Evolutionary conservation across 805 yeast species (phyloP), one percentile per base, ranked within the genome.

Genomic region (Candida alai): DNA sequence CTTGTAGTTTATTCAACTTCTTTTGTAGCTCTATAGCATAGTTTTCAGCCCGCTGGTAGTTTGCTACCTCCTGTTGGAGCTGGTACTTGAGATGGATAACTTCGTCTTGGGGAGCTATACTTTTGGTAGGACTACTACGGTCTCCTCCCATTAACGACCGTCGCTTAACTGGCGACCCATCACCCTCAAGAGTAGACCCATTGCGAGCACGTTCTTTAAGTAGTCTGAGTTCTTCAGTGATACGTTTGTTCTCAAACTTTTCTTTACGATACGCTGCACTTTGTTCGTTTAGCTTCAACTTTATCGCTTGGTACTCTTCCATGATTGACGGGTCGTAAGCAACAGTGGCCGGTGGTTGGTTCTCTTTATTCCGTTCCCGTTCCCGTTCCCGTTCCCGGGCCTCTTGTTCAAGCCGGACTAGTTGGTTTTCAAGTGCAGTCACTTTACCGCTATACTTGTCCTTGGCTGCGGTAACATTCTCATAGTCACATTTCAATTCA

Each of bases 151-250:
- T 60, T 27, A 61, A 32, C 1, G 68, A 61, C 21, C 64, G 46
- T 36, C 65, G 42, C 41, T 48, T 44, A 4, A 19, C 30, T 33
- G 49, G 50, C 12, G 45, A 39, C 34, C 48, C 34, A n/a, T 49
- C 47, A 24, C 57, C 56, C n/a, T 30, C 42, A 12, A 36, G 34
- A 11, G 48, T 34, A 5, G 42, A 33, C 73, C 77, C 80, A n/a
- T 80, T 68, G 2, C 82, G 80, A n/a, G 78, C 52, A 45, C 84
- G 68, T 2, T 80, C 73, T 43, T 80, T 82, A 10, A 84, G 55
- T 45, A 81, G 59, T 20, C 70, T 68, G 33, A 80, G 48, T 39
- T 81, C 86, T 28, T 81, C 77, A 16, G 65, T 59, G 28, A 80
- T 52, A 39, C 57, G 71, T 53, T 47, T 64, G 34, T 63, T 65